Conservation (phyloP, 257 asterid genomes). For the Solanum appendiculatum region DNA sequence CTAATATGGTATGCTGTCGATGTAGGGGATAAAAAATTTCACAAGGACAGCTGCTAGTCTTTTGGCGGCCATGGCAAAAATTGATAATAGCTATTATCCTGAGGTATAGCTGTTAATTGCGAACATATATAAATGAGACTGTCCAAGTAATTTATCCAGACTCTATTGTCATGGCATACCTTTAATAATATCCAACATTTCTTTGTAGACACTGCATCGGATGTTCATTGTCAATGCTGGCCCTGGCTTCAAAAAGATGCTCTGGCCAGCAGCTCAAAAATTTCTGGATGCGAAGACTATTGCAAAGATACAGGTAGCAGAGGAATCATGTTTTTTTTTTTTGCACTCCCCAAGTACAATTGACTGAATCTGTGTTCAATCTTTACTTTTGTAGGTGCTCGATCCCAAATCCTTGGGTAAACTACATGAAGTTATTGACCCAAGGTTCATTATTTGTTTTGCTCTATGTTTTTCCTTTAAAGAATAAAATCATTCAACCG, state of each 20-base stretch:
- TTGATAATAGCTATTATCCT: conserved; percentile 74
- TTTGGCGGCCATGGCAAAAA: conserved; percentile 72
- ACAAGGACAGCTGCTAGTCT: conserved; percentile 63
- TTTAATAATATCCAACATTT: conserved; percentile 1
- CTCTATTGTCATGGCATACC: not conserved
- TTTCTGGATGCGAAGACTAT: conserved; percentile 79
- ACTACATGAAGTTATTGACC: conserved; percentile 66
- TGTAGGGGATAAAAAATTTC: conserved; percentile 81
- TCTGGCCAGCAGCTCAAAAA: conserved; percentile 96
- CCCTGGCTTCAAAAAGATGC: conserved; percentile 76
- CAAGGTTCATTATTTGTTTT: conserved; percentile 37
- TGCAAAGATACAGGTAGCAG: conserved; percentile 59
- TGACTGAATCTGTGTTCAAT: conserved; percentile 1
- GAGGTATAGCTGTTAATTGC: conserved; percentile 49
- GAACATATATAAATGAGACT: not conserved
- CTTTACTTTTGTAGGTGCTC: conserved; percentile 47
- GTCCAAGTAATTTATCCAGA: not conserved
- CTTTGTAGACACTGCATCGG: conserved; percentile 75
- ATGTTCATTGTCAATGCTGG: conserved; percentile 95
- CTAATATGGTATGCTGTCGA: not conserved
- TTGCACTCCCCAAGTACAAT: not conserved
- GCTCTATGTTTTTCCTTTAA: not conserved
- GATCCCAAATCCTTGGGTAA: conserved; percentile 71
- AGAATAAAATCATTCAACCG: not conserved
- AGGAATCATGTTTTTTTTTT: not conserved